These are phyloP conservation scores for Lyophyllum decastes DNA, from an alignment of 768 basidiomycete genomes.

Conservation along the genomic window DNA sequence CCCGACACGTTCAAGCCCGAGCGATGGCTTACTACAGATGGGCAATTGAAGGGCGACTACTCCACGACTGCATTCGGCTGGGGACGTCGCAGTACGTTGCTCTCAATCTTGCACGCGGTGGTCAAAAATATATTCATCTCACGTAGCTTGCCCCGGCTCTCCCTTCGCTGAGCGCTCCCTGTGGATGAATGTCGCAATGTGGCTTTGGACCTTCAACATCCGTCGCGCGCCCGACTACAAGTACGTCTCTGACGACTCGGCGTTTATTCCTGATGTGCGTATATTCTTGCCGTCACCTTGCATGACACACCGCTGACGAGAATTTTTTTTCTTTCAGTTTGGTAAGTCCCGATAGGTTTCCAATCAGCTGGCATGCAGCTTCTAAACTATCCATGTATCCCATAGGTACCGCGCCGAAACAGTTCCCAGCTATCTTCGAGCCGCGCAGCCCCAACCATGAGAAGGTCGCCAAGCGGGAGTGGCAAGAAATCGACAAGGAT, in stretches of 20 bases:
- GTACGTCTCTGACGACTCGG: conserved; percentile 6
- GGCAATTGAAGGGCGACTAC: conserved; percentile 6
- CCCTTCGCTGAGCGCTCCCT: conserved; percentile 10
- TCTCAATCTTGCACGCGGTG: neutral
- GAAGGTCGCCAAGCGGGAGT: conserved; percentile 6
- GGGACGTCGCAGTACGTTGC: conserved; percentile 5
- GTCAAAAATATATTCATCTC: neutral
- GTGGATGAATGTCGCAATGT: conserved; percentile 3
- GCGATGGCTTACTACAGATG: conserved; percentile 4
- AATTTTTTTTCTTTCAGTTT: neutral
- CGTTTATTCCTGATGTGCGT: conserved; percentile 7
- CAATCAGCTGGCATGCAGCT: too few species aligned
- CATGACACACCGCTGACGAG: neutral
- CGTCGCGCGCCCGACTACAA: conserved; percentile 1
- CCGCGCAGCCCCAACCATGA: neutral
- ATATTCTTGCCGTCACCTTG: neutral
- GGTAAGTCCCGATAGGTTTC: too few species aligned
- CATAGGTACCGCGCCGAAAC: conserved; percentile 9
- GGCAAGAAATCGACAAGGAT: conserved; percentile 5
- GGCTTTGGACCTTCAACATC: conserved; percentile 10
- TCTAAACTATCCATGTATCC: too few species aligned
- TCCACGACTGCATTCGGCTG: conserved; percentile 8
- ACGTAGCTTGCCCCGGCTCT: conserved; percentile 6
- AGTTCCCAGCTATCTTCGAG: conserved; percentile 7
- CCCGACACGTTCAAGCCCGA: conserved; percentile 5